Conservation (phyloP, 176 grass and related monocot species). For the Oryza brachyantha region DNA sequence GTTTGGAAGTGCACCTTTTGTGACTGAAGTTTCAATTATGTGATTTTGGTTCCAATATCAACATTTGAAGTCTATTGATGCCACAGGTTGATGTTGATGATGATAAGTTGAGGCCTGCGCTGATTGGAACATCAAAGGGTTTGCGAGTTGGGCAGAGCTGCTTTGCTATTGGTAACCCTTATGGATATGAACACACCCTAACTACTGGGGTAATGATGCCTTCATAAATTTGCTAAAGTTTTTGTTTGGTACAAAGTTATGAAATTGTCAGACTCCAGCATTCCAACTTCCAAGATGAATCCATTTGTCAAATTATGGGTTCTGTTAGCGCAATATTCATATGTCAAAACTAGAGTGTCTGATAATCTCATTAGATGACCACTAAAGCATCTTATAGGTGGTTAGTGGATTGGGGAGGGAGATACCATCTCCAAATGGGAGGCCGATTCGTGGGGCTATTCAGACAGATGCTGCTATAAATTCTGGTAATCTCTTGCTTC, state of each 20-base stretch:
- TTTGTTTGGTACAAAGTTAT: background rate
- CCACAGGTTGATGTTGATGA: slow-evolving; percentile 56
- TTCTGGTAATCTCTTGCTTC: slow-evolving; percentile 52
- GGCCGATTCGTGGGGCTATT: slow-evolving; percentile 64
- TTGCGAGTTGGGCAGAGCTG: slow-evolving; percentile 84
- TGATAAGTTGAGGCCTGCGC: slow-evolving; percentile 50
- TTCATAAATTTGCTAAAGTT: background rate
- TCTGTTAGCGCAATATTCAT: background rate
- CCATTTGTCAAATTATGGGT: slow-evolving; percentile 5
- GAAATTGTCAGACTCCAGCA: background rate
- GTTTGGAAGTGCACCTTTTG: slow-evolving; percentile 35
- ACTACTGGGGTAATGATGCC: slow-evolving; percentile 65
- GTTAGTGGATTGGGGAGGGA: slow-evolving; percentile 76
- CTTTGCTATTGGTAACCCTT: slow-evolving; percentile 89
- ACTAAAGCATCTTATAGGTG: slow-evolving; percentile 44
- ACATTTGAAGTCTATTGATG: slow-evolving; percentile 28
- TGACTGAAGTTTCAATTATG: slow-evolving; percentile 14
- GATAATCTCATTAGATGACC: slow-evolving; percentile 9
- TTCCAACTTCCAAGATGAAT: background rate
- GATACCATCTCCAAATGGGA: slow-evolving; percentile 81
- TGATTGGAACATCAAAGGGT: slow-evolving; percentile 59
- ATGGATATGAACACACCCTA: slow-evolving; percentile 79
- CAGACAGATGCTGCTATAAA: slow-evolving; percentile 96
- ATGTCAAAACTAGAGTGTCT: slow-evolving; percentile 9
- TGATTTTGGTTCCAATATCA: slow-evolving; percentile 17